These are phyloP conservation scores for Fragaria vesca DNA, from an alignment of 306 rosid genomes.

Conservation along the genomic window DNA sequence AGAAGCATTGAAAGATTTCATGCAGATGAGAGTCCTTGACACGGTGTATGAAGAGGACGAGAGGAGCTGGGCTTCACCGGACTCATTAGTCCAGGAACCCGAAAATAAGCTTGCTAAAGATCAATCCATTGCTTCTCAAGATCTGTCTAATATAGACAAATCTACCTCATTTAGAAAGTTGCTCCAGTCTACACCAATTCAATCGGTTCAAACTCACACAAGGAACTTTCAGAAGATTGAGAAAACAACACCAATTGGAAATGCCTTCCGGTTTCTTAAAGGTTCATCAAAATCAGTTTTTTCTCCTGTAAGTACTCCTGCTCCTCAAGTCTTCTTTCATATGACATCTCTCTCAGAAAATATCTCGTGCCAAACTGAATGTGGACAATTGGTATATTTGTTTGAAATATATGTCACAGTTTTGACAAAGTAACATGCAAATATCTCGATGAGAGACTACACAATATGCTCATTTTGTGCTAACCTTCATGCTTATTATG, in stretches of 20 bases:
- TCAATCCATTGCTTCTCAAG: neutral
- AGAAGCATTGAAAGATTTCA: slow-evolving; percentile 16
- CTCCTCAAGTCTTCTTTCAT: neutral
- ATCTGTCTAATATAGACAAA: slow-evolving; percentile 18
- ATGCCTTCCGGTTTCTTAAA: slow-evolving; percentile 9
- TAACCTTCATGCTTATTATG: slow-evolving; percentile 6
- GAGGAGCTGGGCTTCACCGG: slow-evolving; percentile 26
- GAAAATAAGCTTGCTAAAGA: slow-evolving; percentile 8
- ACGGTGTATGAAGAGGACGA: slow-evolving; percentile 35
- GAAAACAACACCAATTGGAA: slow-evolving; percentile 4
- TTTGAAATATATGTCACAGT: neutral
- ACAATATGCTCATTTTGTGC: neutral
- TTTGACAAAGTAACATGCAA: neutral
- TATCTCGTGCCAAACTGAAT: neutral
- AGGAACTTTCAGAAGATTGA: slow-evolving; percentile 18
- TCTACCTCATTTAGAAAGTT: slow-evolving; percentile 15
- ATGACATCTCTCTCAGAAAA: neutral
- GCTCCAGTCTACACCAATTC: slow-evolving; percentile 26
- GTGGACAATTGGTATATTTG: neutral
- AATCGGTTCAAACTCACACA: slow-evolving; percentile 1
- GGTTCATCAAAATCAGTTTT: slow-evolving; percentile 21
- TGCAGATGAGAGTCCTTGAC: slow-evolving; percentile 35
- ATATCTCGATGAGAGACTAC: neutral
- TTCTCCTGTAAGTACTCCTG: slow-evolving; percentile 16
- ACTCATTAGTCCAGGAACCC: slow-evolving; percentile 14